Evolutionary conservation across 2,329 filamentous ascomycete genomes (phyloP).

Genomic region (Talaromyces sp.): DNA sequence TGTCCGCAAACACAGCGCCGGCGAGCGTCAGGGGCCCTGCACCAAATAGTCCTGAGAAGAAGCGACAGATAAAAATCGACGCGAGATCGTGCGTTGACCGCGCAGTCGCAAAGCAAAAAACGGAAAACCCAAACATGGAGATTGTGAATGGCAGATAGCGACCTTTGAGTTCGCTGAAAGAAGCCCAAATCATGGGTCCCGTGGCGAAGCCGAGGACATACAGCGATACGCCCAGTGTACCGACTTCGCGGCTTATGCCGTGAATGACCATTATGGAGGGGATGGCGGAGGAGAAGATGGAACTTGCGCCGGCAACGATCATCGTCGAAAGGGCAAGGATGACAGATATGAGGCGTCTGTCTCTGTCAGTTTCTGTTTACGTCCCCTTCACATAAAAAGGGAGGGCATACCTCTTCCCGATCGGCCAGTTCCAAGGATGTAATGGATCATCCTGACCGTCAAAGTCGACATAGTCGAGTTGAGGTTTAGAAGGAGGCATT

Average conservation of each 20-base stretch:
- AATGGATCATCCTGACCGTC: conserved; percentile 15
- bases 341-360: conserved; percentile 9
- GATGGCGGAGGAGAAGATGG: conserved; percentile 15
- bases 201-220: conserved; percentile 59
- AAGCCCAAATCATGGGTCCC: conserved; percentile 57
- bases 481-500: background rate
- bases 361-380: background rate
- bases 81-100: conserved; percentile 43
- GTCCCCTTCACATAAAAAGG: background rate
- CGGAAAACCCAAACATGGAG: conserved; percentile 51
- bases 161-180: conserved; percentile 62
- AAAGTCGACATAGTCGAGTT: conserved; percentile 10
- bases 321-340: conserved; percentile 15
- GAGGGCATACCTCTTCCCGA: conserved; percentile 7
- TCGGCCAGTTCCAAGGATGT: conserved; percentile 15
- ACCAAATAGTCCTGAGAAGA: conserved; percentile 61
- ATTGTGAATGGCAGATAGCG: conserved; percentile 53
- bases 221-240: conserved; percentile 57
- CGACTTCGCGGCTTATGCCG: conserved; percentile 42
- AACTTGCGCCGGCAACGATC: conserved; percentile 14
- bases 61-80: conserved; percentile 58
- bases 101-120: conserved; percentile 61
- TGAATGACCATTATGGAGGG: conserved; percentile 15
- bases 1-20: conserved; percentile 65
- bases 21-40: conserved; percentile 62